Conservation (phyloP, 129 eudicot species). For the Pseudognaphalium luteoalbum region DNA sequence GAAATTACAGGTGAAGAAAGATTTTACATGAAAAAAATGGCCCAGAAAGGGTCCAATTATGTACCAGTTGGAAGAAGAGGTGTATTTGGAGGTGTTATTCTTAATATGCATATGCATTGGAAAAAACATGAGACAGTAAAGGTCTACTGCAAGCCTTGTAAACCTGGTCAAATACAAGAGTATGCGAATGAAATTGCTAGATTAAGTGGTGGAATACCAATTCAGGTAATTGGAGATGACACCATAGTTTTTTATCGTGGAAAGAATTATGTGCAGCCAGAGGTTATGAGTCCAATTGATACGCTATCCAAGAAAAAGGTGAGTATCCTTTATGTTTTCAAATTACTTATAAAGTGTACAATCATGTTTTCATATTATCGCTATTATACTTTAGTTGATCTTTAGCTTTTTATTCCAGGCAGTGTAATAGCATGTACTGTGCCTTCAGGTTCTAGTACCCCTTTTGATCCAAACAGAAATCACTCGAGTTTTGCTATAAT, state of each 20-base stretch:
- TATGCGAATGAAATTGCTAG: slow-evolving; percentile 85
- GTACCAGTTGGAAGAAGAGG: slow-evolving; percentile 96
- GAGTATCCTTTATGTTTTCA: slow-evolving; percentile 11
- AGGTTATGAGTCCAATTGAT: slow-evolving; percentile 93
- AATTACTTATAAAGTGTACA: not conserved
- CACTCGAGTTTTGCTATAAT: no score
- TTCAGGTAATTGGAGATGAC: slow-evolving; percentile 75
- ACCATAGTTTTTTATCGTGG: slow-evolving; percentile 83
- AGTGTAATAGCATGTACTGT: not conserved
- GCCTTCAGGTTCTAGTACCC: no score
- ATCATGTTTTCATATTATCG: not conserved
- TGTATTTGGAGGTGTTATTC: slow-evolving; percentile 89
- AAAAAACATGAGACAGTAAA: slow-evolving; percentile 92
- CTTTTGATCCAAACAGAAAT: no score
- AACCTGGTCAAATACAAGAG: slow-evolving; percentile 83
- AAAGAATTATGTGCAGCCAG: slow-evolving; percentile 84
- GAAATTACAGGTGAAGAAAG: slow-evolving; percentile 82
- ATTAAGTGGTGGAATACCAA: slow-evolving; percentile 89
- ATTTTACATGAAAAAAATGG: slow-evolving; percentile 92
- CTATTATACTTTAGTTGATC: not conserved
- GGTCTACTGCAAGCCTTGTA: slow-evolving; percentile 94
- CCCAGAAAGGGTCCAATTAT: slow-evolving; percentile 82
- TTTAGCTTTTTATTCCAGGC: not conserved
- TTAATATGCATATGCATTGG: slow-evolving; percentile 98
- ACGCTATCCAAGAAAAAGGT: slow-evolving; percentile 90